Evolutionary conservation across 108 stramenopile species (phyloP).

Genomic region (Nitzschia inconspicua): DNA sequence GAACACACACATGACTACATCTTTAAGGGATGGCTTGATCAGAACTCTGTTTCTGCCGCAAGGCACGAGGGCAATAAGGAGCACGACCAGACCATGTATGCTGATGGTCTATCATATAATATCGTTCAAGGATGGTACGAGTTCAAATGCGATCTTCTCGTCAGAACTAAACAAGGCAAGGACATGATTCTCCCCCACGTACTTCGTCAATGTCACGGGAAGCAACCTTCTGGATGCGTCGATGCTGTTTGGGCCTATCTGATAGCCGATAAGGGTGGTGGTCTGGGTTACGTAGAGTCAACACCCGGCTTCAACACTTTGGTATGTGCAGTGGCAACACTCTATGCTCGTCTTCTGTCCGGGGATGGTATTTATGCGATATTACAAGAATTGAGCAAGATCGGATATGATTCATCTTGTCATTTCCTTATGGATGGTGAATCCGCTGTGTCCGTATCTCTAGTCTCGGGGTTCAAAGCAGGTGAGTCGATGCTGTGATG

Average conservation of each 20-base stretch:
- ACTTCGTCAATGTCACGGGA: not conserved
- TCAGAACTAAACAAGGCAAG: not conserved
- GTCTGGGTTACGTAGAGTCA: constrained; percentile 34
- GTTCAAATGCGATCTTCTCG: constrained; percentile 51
- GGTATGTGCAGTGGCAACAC: constrained; percentile 45
- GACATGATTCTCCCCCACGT: not conserved
- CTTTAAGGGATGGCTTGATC: constrained; percentile 64
- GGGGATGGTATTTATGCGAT: constrained; percentile 49
- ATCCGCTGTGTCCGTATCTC: not conserved
- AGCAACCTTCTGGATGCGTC: constrained; percentile 39
- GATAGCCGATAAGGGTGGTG: constrained; percentile 46
- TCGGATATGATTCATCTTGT: constrained; percentile 5
- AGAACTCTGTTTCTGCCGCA: not conserved
- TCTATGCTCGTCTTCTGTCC: constrained; percentile 73
- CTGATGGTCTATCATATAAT: constrained; percentile 74
- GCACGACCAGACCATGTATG: constrained; percentile 48
- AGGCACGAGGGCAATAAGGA: not conserved
- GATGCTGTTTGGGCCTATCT: constrained; percentile 39
- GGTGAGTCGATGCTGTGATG: too few relatives aligned
- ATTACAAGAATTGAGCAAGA: constrained; percentile 46
- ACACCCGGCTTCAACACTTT: constrained; percentile 38
- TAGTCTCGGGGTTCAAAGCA: too few relatives aligned
- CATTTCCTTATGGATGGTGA: constrained; percentile 21
- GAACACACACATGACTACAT: constrained; percentile 14
- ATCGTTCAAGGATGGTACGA: constrained; percentile 76